A percentile compares a stretch with the other conserved stretches of the same genome.
Conservation (phyloP, 2,329 filamentous ascomycete species). For the Penicillium brasilianum region DNA sequence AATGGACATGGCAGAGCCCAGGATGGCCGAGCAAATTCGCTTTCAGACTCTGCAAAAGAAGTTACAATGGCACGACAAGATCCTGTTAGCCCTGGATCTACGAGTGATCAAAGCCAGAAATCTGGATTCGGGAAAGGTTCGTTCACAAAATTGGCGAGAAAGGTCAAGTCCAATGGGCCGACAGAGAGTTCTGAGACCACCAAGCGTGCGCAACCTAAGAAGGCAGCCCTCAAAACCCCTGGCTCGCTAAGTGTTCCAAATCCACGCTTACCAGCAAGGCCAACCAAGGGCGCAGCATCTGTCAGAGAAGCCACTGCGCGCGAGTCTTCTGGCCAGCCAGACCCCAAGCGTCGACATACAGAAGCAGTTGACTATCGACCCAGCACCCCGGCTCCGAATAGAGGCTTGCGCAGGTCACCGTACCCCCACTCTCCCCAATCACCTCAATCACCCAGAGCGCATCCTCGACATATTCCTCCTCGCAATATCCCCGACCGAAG, state of each 20-base stretch:
- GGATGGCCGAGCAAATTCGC: slow-evolving; percentile 3
- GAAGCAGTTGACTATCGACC: slow-evolving; percentile 21
- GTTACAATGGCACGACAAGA: slow-evolving; percentile 10
- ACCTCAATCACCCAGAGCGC: slow-evolving; percentile 31
- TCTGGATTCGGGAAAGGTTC: slow-evolving; percentile 34
- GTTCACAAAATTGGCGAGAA: slow-evolving; percentile 42
- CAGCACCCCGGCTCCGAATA: slow-evolving; percentile 35
- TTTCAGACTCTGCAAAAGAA: slow-evolving; percentile 11
- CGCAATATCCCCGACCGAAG: slow-evolving; percentile 23
- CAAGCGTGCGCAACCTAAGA: slow-evolving; percentile 27
- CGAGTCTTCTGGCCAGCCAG: slow-evolving; percentile 15
- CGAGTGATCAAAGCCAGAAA: slow-evolving; percentile 31
- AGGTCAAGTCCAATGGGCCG: slow-evolving; percentile 33
- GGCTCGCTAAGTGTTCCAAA: slow-evolving; percentile 4
- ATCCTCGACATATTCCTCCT: slow-evolving; percentile 25
- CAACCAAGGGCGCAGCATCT: slow-evolving; percentile 24
- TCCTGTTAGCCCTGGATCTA: slow-evolving; percentile 19
- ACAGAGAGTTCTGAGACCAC: slow-evolving; percentile 33
- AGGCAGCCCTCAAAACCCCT: slow-evolving; percentile 25
- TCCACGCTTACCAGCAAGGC: slow-evolving; percentile 22
- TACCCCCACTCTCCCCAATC: slow-evolving; percentile 33
- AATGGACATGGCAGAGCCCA: neutral
- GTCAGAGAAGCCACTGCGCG: slow-evolving; percentile 25
- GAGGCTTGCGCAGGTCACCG: slow-evolving; percentile 36
- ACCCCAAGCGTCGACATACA: slow-evolving; percentile 17